These are phyloP conservation scores for Acanthamoeba polyphaga DNA, from an alignment of 208 protist genomes.

Conservation along the genomic window DNA sequence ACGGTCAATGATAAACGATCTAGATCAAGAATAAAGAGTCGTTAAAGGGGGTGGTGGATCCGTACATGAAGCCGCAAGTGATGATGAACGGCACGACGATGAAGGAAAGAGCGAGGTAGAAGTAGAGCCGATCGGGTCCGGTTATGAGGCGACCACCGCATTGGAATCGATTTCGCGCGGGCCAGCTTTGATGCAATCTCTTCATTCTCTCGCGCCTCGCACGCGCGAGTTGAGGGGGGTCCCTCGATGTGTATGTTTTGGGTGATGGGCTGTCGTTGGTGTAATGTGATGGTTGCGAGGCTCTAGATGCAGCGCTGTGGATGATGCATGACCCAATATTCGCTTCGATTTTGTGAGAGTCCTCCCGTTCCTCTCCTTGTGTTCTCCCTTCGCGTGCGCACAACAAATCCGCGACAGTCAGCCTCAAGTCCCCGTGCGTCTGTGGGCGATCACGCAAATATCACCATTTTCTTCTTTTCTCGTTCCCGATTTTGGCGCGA, in stretches of 20 bases:
- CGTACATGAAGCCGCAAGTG: conserved; percentile 19
- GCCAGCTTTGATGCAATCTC: conserved; percentile 54
- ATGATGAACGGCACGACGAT: conserved; percentile 29
- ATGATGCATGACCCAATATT: background rate
- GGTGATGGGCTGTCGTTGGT: background rate
- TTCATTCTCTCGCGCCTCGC: background rate
- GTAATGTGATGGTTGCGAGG: background rate
- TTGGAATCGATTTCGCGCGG: conserved; percentile 36
- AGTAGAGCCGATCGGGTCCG: conserved; percentile 44
- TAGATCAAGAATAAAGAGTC: background rate
- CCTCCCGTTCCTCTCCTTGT: background rate
- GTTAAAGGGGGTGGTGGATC: background rate
- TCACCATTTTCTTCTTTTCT: background rate
- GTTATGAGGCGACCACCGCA: conserved; percentile 12
- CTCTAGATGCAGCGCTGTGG: background rate
- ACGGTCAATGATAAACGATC: background rate
- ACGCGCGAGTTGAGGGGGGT: background rate
- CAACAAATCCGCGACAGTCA: too few species aligned
- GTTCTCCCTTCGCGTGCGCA: background rate
- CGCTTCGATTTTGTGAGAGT: background rate
- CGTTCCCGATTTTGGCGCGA: too few species aligned
- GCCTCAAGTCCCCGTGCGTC: too few species aligned
- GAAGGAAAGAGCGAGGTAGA: conserved; percentile 59
- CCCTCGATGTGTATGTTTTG: background rate
- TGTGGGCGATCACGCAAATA: background rate